Evolutionary conservation across 768 basidiomycete genomes (phyloP), one percentile per base, ranked within the genome.

Genomic region (Lactarius sanguifluus): DNA sequence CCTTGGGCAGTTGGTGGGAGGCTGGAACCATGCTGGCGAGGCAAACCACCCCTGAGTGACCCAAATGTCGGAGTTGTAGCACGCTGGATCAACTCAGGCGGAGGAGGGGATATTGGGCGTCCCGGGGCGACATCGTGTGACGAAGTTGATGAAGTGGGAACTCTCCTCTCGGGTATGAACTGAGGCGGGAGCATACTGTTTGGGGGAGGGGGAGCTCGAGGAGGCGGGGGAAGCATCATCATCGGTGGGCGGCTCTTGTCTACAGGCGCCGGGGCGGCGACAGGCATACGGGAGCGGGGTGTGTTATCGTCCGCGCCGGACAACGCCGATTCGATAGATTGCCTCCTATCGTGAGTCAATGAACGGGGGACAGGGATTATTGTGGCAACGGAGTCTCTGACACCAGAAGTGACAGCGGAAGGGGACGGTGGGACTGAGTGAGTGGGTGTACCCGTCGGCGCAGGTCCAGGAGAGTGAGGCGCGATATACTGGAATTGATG

Each of bases 81-180:
- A 16, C 96, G 90, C 73, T 93, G 89, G 67, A 97, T 88, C 73
- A 97, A 90, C 64, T 98, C 95, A 20, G 90, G 80, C 20, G 95
- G 96, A 6, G 95, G 96, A 2, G 96, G 96, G 0, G 96, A 98
- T 4, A 87, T 90, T 0, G 96, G 96, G 54, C 96, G 82, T 34
- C 92, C 89, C 0, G 96, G 95, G 13, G 91, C 90, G 6, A 78
- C 76, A 68, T 90, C 89, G 54, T 81, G 78, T 5, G 83, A 80
- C 25, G 80, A 75, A 64, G 77, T 77, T 9, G 83, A 80, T 18
- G 75, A 75, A 5, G 80, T 78, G 30, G 79, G 78, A 56, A 81
- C 70, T 70, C 83, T 85, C 73, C 83, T 82, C 25, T 92, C 90
- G 30, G 92, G 91, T 69, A 94, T 85, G 73, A 88, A 89, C 16